Percentiles rank a stretch among this genome's conserved stretches.
Conservation (phyloP, 2,329 filamentous ascomycete species). For the Colletotrichum melonis region DNA sequence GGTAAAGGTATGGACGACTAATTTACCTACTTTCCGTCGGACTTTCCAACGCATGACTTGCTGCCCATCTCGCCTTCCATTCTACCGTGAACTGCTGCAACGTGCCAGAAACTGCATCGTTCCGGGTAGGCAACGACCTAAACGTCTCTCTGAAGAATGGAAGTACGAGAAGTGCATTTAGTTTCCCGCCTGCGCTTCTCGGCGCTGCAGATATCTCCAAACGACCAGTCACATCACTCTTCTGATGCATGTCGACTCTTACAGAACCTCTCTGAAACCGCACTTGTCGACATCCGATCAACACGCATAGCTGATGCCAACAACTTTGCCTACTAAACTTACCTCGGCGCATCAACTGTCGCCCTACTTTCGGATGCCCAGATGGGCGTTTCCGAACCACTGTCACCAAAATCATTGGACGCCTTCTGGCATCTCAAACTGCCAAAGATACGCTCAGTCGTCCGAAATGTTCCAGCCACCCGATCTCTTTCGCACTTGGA, state of each 20-base stretch:
- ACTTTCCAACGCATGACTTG: not conserved
- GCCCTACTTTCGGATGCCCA: slow-evolving; percentile 1
- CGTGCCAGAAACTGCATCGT: slow-evolving; percentile 13
- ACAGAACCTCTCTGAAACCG: not conserved
- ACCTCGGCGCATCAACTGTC: not conserved
- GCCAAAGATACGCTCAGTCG: not conserved
- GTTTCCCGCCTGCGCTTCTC: not conserved
- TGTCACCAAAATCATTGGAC: slow-evolving; percentile 1
- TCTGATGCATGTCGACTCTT: not conserved
- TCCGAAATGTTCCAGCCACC: not conserved
- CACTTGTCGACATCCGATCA: not conserved
- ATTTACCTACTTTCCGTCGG: not conserved
- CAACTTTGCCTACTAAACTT: not conserved
- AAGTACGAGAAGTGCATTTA: not conserved
- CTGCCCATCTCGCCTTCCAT: not conserved
- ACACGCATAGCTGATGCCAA: not conserved
- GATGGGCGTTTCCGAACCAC: slow-evolving; percentile 1
- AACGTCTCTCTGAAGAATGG: not conserved
- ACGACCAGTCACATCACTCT: not conserved
- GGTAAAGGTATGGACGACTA: too few species aligned
- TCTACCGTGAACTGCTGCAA: not conserved
- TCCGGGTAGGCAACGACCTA: not conserved
- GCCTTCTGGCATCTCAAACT: not conserved
- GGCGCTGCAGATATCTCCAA: slow-evolving; percentile 1
- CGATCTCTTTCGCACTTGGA: not conserved